These are phyloP conservation scores for Penicillium coprophilum DNA, from an alignment of 495 filamentous ascomycete genomes.

Conservation along the genomic window DNA sequence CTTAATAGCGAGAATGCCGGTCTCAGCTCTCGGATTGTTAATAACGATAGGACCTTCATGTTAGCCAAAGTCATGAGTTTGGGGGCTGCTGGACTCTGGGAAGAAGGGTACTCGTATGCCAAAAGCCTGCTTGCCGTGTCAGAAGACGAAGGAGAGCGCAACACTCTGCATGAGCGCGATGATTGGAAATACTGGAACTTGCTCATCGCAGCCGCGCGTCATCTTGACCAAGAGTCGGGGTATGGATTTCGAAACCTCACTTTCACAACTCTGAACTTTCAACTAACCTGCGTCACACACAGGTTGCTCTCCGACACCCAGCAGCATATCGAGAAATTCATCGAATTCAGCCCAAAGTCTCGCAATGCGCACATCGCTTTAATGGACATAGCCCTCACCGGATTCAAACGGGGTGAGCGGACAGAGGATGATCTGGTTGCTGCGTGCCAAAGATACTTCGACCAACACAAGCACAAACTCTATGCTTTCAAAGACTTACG, in stretches of 20 bases:
- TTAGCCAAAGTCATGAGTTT: conserved; percentile 46
- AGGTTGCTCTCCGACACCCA: conserved; percentile 35
- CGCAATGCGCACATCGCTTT: conserved; percentile 51
- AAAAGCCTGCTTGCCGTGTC: conserved; percentile 40
- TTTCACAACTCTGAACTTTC: neutral
- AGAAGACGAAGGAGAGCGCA: conserved; percentile 32
- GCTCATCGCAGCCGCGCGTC: conserved; percentile 29
- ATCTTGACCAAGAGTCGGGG: conserved; percentile 32
- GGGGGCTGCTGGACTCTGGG: conserved; percentile 48
- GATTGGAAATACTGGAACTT: conserved; percentile 60
- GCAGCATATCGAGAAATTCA: conserved; percentile 38
- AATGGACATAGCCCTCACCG: conserved; percentile 30
- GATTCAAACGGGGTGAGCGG: conserved; percentile 31
- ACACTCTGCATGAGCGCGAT: conserved; percentile 47
- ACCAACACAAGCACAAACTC: conserved; percentile 48
- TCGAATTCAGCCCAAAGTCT: conserved; percentile 39
- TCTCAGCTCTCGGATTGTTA: conserved; percentile 49
- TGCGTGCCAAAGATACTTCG: conserved; percentile 50
- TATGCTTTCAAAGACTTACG: conserved; percentile 56
- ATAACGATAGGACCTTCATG: conserved; percentile 53
- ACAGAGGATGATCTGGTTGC: conserved; percentile 39
- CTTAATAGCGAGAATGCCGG: conserved; percentile 53
- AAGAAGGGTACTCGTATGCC: conserved; percentile 44
- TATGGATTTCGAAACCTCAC: conserved; percentile 20
- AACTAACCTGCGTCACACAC: conserved; percentile 1